Base-by-base conservation (phyloP, 208 protist species). In the Leishmania guyanensis region DNA sequence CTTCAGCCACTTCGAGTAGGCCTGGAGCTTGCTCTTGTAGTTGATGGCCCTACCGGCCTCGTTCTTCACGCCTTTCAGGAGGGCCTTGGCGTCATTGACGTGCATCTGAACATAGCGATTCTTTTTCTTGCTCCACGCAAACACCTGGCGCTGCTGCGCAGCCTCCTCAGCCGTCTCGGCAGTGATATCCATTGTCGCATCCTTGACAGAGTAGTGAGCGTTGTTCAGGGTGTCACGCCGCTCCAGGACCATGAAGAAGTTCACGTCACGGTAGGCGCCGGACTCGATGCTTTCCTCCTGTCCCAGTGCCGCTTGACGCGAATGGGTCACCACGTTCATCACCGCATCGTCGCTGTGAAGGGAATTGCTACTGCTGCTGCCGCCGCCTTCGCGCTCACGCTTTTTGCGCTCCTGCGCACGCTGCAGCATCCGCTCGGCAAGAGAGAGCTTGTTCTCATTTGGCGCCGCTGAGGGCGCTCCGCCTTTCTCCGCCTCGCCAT, bases 91-190 rank as follows among this genome's bases (percentile, higher is more conserved):
- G 79, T 97, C 96, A 79, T 89, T 94, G 5, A 97, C 92, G 88
- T 97, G 86, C 93, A 97, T 97, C 73, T 94, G 89, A 4, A 97
- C 90, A 88, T 97, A 98, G 69, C 95, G 94, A 78, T 93, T 98
- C 88, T 97, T 98, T 89, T 97, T 98, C 81, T 97, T 97, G 84
- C 90, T 98, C 95, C 96, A 98, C 48, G 94, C 93, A 79, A 91
- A 98, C 39, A 98, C 96, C 74, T 92, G 82, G 20, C 96, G 91
- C 84, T 98, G 94, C 86, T 94, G 91, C 53, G 90, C 89, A 48
- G 90, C 93, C 50, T 96, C 94, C 79, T 94, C 87, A 26, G 91
- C 92, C 22, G 91, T 96, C 70, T 98, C 94, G 3, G 95, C 93
- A n/a, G 81, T 84, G 12, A 98, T 92, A 70, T 97, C 95, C 82